Percentiles rank a stretch among this genome's conserved stretches.
These are phyloP conservation scores for Epithemia pelagica DNA, from an alignment of 108 stramenopile species.

Conservation along the genomic window DNA sequence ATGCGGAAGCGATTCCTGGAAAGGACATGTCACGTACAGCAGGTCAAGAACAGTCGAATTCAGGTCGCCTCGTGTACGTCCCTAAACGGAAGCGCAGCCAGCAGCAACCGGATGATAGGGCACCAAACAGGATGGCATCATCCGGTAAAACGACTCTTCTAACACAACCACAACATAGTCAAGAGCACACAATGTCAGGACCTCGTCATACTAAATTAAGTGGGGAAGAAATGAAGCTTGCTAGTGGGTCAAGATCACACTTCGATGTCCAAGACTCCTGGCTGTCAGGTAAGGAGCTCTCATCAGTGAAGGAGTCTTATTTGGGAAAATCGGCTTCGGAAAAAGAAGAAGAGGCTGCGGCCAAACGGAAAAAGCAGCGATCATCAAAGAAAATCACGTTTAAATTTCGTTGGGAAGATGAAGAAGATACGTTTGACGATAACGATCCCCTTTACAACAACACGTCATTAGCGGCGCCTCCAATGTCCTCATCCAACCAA, in stretches of 20 bases:
- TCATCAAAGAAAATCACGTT: slow-evolving; percentile 65
- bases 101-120: too few species aligned
- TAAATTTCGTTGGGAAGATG: slow-evolving; percentile 93
- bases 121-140: too few species aligned
- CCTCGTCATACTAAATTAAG: too few species aligned
- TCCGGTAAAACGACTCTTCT: neutral
- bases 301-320: slow-evolving; percentile 51
- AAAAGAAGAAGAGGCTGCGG: slow-evolving; percentile 11
- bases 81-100: slow-evolving; percentile 28
- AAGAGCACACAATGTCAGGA: too few species aligned
- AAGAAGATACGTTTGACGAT: slow-evolving; percentile 83
- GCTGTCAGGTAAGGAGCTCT: slow-evolving; percentile 30
- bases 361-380: slow-evolving; percentile 13
- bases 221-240: too few species aligned
- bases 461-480: too few species aligned
- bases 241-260: neutral
- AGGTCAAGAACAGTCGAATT: slow-evolving; percentile 7
- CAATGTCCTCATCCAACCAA: neutral
- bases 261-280: neutral
- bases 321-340: slow-evolving; percentile 48
- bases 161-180: too few species aligned
- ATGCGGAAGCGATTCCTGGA: neutral
- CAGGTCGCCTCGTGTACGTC: neutral
- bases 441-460: slow-evolving; percentile 79
- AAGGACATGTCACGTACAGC: neutral